A percentile compares a stretch with the other conserved stretches of the same genome.
Conservation (phyloP, 2,329 filamentous ascomycete genomes). For the Fusarium incarnatum region DNA sequence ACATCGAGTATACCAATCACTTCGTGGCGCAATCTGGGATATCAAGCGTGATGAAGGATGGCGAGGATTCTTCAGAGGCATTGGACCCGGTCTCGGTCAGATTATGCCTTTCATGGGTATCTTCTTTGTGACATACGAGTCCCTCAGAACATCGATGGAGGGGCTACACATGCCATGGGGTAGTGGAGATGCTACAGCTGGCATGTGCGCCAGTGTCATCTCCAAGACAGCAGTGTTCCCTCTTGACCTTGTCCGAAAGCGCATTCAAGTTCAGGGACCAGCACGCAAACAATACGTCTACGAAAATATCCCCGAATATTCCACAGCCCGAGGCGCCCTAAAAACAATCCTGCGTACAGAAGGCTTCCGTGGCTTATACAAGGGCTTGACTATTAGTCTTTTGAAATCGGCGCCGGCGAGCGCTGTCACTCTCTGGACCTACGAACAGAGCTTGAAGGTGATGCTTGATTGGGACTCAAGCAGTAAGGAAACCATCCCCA, state of each 20-base stretch:
- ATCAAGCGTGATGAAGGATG: constrained; percentile 82
- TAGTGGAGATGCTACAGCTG: constrained; percentile 84
- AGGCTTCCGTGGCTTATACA: constrained; percentile 83
- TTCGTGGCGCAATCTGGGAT: constrained; percentile 75
- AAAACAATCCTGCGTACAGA: constrained; percentile 75
- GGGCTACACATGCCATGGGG: constrained; percentile 73
- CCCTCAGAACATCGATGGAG: constrained; percentile 71
- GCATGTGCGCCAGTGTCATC: constrained; percentile 80
- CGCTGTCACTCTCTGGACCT: constrained; percentile 94
- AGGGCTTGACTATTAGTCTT: constrained; percentile 87
- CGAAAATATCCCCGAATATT: constrained; percentile 88
- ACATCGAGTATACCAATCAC: constrained; percentile 79
- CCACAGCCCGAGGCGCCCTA: constrained; percentile 74
- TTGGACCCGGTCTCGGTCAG: constrained; percentile 83
- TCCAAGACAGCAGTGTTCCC: constrained; percentile 94
- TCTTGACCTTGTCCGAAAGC: constrained; percentile 90
- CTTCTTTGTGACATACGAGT: constrained; percentile 93
- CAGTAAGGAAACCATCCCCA: constrained; percentile 44
- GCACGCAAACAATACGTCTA: constrained; percentile 83
- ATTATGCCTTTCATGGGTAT: constrained; percentile 97
- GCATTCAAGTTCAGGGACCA: constrained; percentile 94
- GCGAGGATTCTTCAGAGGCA: constrained; percentile 87
- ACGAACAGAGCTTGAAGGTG: constrained; percentile 78
- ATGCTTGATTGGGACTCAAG: constrained; percentile 59
- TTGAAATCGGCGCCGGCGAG: constrained; percentile 94